Evolutionary conservation across 805 yeast genomes (phyloP).

Genomic region (Wickerhamiella cacticola): DNA sequence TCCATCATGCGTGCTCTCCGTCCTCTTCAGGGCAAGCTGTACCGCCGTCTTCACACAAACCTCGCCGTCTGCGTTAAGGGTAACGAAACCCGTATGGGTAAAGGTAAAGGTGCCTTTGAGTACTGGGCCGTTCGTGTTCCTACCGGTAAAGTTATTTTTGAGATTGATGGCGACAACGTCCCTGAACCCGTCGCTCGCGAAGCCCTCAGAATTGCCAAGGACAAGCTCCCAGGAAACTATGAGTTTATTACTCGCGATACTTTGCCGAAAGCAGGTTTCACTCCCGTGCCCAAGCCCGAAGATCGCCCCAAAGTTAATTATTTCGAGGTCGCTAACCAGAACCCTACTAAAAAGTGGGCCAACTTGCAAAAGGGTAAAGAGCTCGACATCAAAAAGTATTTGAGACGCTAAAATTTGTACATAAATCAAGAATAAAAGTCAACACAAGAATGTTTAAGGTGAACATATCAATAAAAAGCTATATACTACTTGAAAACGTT

Average conservation of each 20-base stretch:
- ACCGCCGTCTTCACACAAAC: slow-evolving; percentile 72
- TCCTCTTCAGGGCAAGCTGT: slow-evolving; percentile 55
- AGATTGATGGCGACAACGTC: slow-evolving; percentile 57
- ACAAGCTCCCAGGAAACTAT: slow-evolving; percentile 82
- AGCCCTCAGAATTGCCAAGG: slow-evolving; percentile 77
- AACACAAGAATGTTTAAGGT: not conserved
- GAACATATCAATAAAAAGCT: no score
- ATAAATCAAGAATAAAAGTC: no score
- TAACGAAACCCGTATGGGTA: slow-evolving; percentile 99
- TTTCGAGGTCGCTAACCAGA: slow-evolving; percentile 40
- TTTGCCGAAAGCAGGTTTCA: slow-evolving; percentile 60
- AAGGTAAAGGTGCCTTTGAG: slow-evolving; percentile 95
- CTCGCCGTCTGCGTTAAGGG: slow-evolving; percentile 92
- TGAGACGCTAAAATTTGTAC: slow-evolving; percentile 40
- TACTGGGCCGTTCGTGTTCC: slow-evolving; percentile 97
- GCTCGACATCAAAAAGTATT: slow-evolving; percentile 44
- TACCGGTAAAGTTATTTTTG: slow-evolving; percentile 86
- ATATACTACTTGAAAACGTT: no score
- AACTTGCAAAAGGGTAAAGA: slow-evolving; percentile 24
- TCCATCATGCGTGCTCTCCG: slow-evolving; percentile 74
- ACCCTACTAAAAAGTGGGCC: slow-evolving; percentile 52
- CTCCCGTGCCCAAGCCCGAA: slow-evolving; percentile 36
- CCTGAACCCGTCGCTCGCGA: slow-evolving; percentile 87
- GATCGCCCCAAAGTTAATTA: slow-evolving; percentile 40
- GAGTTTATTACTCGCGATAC: slow-evolving; percentile 61